Conservation (phyloP, 1,284 basidiomycete species). For the Volvariella surrecta region DNA sequence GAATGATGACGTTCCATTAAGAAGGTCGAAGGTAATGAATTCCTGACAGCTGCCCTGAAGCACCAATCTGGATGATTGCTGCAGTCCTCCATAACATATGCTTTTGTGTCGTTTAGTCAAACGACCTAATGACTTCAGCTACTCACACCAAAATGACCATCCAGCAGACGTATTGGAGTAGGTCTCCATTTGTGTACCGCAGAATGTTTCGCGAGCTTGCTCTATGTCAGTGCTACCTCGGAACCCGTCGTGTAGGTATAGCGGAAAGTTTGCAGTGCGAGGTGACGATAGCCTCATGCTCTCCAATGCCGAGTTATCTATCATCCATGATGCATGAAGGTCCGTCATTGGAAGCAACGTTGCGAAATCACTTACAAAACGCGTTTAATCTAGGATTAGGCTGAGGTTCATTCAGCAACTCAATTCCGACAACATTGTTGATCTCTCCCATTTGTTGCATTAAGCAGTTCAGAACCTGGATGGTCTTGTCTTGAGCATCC, state of each 20-base stretch:
- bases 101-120: too few species aligned
- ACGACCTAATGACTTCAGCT: too few species aligned
- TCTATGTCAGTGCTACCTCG: conserved; percentile 40
- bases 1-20: conserved; percentile 30
- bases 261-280: conserved; percentile 41
- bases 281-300: conserved; percentile 42
- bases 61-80: conserved; percentile 57
- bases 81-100: conserved; percentile 56
- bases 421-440: conserved; percentile 70
- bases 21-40: conserved; percentile 47
- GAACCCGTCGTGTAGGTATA: conserved; percentile 76
- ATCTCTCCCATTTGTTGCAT: conserved; percentile 47
- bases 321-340: neutral
- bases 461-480: conserved; percentile 50
- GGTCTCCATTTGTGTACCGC: conserved; percentile 51
- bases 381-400: conserved; percentile 34
- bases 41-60: conserved; percentile 51
- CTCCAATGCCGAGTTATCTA: conserved; percentile 45
- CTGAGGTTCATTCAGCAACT: conserved; percentile 70
- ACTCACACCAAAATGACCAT: conserved; percentile 70
- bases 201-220: conserved; percentile 46
- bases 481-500: conserved; percentile 48
- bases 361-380: conserved; percentile 39
- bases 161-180: conserved; percentile 57
- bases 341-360: conserved; percentile 1